Evolutionary conservation across 2,329 filamentous ascomycete species (phyloP).

Genomic region (Fusarium robinianum): DNA sequence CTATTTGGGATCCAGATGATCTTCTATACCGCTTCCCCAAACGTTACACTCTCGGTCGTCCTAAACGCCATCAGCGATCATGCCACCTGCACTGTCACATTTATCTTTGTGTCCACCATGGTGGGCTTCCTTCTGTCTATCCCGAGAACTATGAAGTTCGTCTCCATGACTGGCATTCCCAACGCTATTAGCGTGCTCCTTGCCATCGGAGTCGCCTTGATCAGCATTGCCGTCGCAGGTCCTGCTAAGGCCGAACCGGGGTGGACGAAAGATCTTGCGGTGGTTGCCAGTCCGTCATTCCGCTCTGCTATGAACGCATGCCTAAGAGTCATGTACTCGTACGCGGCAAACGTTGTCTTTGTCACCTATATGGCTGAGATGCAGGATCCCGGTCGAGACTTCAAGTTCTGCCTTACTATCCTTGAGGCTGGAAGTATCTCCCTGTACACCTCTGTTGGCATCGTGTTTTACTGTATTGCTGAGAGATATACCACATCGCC

Average conservation of each 20-base stretch:
- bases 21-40: conserved; percentile 28
- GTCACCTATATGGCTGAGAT: conserved; percentile 38
- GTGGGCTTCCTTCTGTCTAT: conserved; percentile 24
- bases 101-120: conserved; percentile 24
- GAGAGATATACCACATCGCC: conserved; percentile 31
- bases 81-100: conserved; percentile 27
- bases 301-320: conserved; percentile 31
- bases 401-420: conserved; percentile 26
- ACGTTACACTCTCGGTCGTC: conserved; percentile 27
- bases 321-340: conserved; percentile 32
- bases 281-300: conserved; percentile 29
- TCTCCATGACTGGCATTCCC: conserved; percentile 29
- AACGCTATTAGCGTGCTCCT: conserved; percentile 29
- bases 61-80: conserved; percentile 30
- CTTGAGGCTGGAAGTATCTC: conserved; percentile 33
- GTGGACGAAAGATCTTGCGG: conserved; percentile 28
- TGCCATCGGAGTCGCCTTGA: conserved; percentile 24
- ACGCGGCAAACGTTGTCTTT: conserved; percentile 36
- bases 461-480: conserved; percentile 33
- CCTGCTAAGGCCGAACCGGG: conserved; percentile 21
- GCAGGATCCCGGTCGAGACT: conserved; percentile 28
- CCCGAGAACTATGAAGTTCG: conserved; percentile 33
- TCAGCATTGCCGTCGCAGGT: conserved; percentile 27
- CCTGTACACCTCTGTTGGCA: conserved; percentile 32
- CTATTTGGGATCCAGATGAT: conserved; percentile 31